Evolutionary conservation across 148 eudicot species (phyloP).

Genomic region (Cornus controversa): DNA sequence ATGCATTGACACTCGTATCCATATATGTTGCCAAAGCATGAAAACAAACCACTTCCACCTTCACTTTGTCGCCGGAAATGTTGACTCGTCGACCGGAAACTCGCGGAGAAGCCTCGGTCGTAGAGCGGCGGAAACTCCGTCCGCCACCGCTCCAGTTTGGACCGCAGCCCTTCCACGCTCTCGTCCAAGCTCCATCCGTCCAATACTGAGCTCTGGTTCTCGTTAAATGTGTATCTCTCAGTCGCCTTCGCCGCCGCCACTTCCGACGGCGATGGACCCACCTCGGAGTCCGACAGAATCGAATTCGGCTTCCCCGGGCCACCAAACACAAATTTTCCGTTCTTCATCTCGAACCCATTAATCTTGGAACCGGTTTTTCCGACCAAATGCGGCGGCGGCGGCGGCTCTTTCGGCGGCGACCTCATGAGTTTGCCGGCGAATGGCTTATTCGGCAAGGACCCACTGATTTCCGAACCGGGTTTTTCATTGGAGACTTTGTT

Average conservation of each 20-base stretch:
- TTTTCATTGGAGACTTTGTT: not conserved
- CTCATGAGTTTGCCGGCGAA: not conserved
- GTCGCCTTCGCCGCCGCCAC: constrained; percentile 57
- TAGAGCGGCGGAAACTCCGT: constrained; percentile 14
- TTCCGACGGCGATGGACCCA: constrained; percentile 73
- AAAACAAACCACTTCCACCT: constrained; percentile 19
- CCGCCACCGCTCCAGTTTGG: constrained; percentile 58
- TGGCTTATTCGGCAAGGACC: not conserved
- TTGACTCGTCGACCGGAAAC: constrained; percentile 21
- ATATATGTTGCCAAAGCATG: constrained; percentile 38
- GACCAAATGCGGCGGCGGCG: not conserved
- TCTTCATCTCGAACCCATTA: constrained; percentile 8
- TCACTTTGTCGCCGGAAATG: constrained; percentile 15
- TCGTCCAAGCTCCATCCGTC: constrained; percentile 56
- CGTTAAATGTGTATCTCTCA: constrained; percentile 42
- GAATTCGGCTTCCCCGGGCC: constrained; percentile 21
- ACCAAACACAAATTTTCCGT: constrained; percentile 18
- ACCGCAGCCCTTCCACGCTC: constrained; percentile 57
- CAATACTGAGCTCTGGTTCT: constrained; percentile 46
- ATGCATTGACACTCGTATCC: constrained; percentile 44
- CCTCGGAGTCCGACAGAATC: constrained; percentile 55
- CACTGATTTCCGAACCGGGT: not conserved
- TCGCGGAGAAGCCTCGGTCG: constrained; percentile 14
- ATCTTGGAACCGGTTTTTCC: not conserved
- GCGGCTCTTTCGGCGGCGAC: constrained; percentile 7